These are phyloP conservation scores for Hemerocallis citrina DNA, from an alignment of 106 monocot genomes.

Conservation along the genomic window DNA sequence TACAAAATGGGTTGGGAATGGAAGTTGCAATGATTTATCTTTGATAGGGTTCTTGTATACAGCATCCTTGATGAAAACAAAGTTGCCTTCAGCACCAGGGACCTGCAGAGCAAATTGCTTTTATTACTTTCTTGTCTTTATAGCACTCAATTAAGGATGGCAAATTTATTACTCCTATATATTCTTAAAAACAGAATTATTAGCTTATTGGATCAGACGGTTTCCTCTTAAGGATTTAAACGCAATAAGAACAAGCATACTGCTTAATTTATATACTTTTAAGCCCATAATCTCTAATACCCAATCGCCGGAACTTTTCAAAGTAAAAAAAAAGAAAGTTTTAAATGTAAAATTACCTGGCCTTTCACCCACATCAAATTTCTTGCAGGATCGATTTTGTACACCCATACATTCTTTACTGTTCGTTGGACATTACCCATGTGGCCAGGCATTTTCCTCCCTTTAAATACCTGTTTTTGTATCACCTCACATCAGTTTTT, in stretches of 20 bases:
- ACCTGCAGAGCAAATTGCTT: slow-evolving; percentile 30
- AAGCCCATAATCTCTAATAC: too few relatives aligned
- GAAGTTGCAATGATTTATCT: slow-evolving; percentile 37
- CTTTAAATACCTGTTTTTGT: slow-evolving; percentile 57
- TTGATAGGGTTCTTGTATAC: slow-evolving; percentile 65
- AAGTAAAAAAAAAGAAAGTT: too few relatives aligned
- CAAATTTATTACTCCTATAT: too few relatives aligned
- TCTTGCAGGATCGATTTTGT: slow-evolving; percentile 74
- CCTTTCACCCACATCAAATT: slow-evolving; percentile 79
- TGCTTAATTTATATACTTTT: too few relatives aligned
- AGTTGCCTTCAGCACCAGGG: slow-evolving; percentile 97
- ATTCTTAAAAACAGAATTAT: too few relatives aligned
- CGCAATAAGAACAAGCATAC: too few relatives aligned
- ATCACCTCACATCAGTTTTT: neutral
- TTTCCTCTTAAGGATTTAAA: too few relatives aligned
- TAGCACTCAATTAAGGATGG: neutral
- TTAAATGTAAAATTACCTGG: too few relatives aligned
- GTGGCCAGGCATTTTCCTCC: slow-evolving; percentile 72
- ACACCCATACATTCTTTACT: slow-evolving; percentile 74
- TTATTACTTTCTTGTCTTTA: neutral
- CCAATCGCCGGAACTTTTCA: too few relatives aligned
- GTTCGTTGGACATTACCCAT: slow-evolving; percentile 63
- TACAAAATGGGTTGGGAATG: slow-evolving; percentile 78
- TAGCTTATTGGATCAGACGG: too few relatives aligned
- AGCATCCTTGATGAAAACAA: slow-evolving; percentile 85